These are phyloP conservation scores for Histomonas meleagridis DNA, from an alignment of 208 protist species.

Conservation along the genomic window DNA sequence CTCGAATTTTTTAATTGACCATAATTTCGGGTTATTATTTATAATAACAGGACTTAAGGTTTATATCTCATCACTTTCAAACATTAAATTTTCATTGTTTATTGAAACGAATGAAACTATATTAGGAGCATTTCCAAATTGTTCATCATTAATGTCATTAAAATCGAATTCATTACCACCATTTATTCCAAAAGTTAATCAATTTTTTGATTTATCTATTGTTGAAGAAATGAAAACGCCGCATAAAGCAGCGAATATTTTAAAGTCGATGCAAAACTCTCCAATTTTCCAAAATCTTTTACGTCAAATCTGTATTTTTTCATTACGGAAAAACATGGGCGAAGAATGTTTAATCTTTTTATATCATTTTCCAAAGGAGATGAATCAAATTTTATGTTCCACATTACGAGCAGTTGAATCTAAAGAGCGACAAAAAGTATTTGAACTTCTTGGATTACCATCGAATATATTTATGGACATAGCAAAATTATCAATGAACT, in stretches of 20 bases:
- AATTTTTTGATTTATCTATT: conserved; percentile 24
- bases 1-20: not conserved
- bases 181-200: not conserved
- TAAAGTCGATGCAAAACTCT: not conserved
- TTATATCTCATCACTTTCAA: not conserved
- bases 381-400: not conserved
- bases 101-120: not conserved
- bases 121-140: not conserved
- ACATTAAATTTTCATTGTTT: not conserved
- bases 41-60: not conserved
- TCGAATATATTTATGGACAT: not conserved
- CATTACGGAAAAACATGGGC: not conserved
- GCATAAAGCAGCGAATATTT: not conserved
- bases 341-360: not conserved
- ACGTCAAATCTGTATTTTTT: not conserved
- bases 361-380: not conserved
- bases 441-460: not conserved
- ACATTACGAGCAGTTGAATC: conserved; percentile 13
- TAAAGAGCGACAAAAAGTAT: not conserved
- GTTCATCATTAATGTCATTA: not conserved
- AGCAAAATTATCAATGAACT: not conserved
- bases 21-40: not conserved
- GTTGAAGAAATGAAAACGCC: not conserved
- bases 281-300: not conserved
- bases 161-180: not conserved